Percentiles rank a stretch among this genome's conserved stretches.
Evolutionary conservation across 345 rosid species (phyloP).

Genomic region (Lumnitzera racemosa): DNA sequence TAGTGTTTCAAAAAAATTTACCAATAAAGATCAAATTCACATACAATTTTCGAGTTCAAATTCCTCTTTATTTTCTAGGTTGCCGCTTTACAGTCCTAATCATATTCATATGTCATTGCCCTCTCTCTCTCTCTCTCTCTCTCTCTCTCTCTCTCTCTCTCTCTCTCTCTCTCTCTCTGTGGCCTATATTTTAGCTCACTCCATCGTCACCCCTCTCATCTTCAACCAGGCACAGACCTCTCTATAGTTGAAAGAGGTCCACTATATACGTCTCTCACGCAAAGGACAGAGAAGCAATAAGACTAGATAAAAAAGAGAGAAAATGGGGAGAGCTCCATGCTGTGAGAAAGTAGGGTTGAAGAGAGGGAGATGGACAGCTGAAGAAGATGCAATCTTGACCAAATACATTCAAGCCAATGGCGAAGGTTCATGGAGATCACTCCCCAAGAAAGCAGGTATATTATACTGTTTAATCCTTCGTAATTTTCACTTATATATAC

Average conservation of each 20-base stretch:
- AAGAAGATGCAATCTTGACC: conserved; percentile 66
- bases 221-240: not conserved
- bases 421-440: conserved; percentile 83
- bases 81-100: no score
- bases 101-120: no score
- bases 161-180: no score
- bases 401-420: conserved; percentile 63
- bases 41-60: no score
- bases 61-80: no score
- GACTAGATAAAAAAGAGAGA: not conserved
- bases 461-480: not conserved
- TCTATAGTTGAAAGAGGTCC: not conserved
- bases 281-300: not conserved
- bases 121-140: no score
- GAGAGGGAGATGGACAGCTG: conserved; percentile 81
- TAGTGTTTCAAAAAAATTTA: no score
- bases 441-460: conserved; percentile 83
- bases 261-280: not conserved
- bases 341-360: conserved; percentile 82
- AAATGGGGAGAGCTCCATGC: conserved; percentile 86
- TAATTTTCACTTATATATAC: not conserved
- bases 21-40: no score
- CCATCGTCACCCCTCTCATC: not conserved
- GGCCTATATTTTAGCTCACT: no score
- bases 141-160: no score